Conservation (phyloP, 202 grass and related monocot species). For the Panicum virgatum region DNA sequence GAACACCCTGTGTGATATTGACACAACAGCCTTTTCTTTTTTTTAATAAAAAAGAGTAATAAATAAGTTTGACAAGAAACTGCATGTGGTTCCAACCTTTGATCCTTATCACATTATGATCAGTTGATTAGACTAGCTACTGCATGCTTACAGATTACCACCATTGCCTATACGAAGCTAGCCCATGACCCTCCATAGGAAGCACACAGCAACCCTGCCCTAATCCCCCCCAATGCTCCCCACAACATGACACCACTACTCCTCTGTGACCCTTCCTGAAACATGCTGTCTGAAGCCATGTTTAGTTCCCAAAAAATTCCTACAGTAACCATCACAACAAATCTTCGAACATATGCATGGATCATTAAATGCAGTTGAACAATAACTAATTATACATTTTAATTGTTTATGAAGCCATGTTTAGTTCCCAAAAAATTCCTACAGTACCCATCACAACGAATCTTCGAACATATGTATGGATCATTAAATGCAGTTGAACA, state of each 20-base stretch:
- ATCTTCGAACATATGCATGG: too few species aligned
- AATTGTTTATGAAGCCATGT: too few species aligned
- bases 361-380: too few species aligned
- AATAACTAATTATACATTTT: too few species aligned
- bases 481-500: too few species aligned
- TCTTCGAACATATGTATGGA: too few species aligned
- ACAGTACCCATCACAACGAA: too few species aligned
- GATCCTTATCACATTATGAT: background rate
- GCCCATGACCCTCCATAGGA: constrained; percentile 22
- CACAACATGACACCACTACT: constrained; percentile 23
- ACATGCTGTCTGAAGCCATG: constrained; percentile 8
- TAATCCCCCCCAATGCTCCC: background rate
- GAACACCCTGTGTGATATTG: background rate
- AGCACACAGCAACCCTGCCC: background rate
- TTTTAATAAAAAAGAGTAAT: too few species aligned
- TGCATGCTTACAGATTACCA: constrained; percentile 21
- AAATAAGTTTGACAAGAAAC: background rate
- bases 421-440: too few species aligned
- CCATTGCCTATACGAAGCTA: too few species aligned
- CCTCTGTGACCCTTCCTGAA: constrained; percentile 2
- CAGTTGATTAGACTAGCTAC: background rate
- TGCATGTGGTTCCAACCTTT: background rate
- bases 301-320: too few species aligned
- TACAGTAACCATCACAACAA: too few species aligned
- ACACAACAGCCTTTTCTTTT: background rate